Percentiles rank a stretch among this genome's conserved stretches.
Conservation (phyloP, 805 yeast species). For the Cyberlindnera veronae region DNA sequence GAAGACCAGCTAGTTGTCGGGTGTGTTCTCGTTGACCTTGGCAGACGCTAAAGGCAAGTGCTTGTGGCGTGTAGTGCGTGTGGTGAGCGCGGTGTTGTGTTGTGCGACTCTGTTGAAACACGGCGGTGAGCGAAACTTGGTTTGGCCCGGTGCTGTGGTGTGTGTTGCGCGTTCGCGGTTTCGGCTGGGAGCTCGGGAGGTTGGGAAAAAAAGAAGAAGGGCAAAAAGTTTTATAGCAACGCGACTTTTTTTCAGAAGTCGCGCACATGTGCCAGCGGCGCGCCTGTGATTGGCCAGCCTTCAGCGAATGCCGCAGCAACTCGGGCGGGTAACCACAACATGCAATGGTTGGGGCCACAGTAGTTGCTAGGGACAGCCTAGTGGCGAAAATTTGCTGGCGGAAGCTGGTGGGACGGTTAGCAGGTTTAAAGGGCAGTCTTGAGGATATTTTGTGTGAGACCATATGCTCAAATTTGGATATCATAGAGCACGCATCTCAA, state of each 20-base stretch:
- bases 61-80: background rate
- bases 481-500: background rate
- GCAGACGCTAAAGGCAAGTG: background rate
- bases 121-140: no score
- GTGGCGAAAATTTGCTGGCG: background rate
- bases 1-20: conserved; percentile 1
- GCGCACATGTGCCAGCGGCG: background rate
- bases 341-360: conserved; percentile 2
- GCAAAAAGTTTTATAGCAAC: conserved; percentile 11
- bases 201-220: conserved; percentile 1
- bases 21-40: background rate
- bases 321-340: conserved; percentile 12
- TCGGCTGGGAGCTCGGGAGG: conserved; percentile 1
- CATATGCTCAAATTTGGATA: background rate
- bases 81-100: background rate
- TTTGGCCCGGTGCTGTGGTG: conserved; percentile 9
- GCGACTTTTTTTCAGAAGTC: conserved; percentile 3
- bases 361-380: conserved; percentile 11
- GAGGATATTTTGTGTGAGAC: background rate
- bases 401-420: background rate
- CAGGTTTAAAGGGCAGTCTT: background rate
- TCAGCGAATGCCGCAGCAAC: conserved; percentile 8
- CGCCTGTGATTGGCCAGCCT: conserved; percentile 8
- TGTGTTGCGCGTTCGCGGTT: conserved; percentile 2
- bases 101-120: no score